Base-by-base conservation (phyloP, 176 grass and related monocot species). In the Dendrocalamus sinicus region DNA sequence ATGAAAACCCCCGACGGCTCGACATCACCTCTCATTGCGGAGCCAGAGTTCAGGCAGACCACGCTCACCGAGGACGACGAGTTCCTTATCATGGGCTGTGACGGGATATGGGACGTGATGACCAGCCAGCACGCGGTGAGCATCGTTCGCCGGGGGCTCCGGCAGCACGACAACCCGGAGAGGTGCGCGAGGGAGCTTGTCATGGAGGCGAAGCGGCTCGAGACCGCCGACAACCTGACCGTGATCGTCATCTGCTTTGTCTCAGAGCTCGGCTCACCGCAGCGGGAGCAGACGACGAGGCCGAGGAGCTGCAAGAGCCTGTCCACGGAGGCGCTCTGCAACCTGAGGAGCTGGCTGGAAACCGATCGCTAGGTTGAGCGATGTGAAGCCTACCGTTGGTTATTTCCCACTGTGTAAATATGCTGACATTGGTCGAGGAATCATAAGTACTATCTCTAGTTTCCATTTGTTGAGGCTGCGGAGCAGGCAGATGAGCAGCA, bases 21-120 rank as follows among this genome's bases (percentile, higher is more conserved):
- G 5, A 70, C 88, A 12, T 99, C 96, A 0, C 86, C 93, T 1
- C 90, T 96, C 10, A 99, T 94, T 9, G 92, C 96, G 0, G 96
- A 99, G 23, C 96, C 96, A 0, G 96, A 99, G 60, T 94, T 99
- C 76, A 84, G 28, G 28, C 93, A 90, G 2, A 40, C 86, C 12
- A 82, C 39, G 6, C 84, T 99, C 0, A 81, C 64, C 0, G 86
- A 93, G 51, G 92, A 89, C 0, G 94, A 94, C 2, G 94, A 97
- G 83, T 97, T 97, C 77, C 86, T 97, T 55, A 89, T 97, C 57
- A 94, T 97, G 44, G 94, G 92, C 1, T 97, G 92, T 0, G 94
- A 94, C 0, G 94, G 92, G 5, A 91, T 97, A 43, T 97, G 94
- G 94, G 94, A 94, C 0, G 94, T 94, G 43, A 91, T 97, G 82